A percentile compares a stretch with the other conserved stretches of the same genome.
phyloP scores from a whole-genome alignment of 73 alveolate species.

The Symbiodinium pilosum region DNA sequence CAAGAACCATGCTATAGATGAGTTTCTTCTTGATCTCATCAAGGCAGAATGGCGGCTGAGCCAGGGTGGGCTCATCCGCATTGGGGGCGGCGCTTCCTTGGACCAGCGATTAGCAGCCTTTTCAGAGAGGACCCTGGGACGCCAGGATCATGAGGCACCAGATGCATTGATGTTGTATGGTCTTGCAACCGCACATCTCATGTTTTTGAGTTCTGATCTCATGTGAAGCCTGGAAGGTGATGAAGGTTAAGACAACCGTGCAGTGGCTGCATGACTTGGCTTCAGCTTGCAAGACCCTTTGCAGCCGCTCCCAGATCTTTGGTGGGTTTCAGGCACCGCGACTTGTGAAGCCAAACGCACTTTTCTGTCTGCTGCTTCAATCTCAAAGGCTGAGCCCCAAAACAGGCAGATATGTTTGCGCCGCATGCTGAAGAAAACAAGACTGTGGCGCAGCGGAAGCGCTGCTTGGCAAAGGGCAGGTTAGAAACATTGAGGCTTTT shows the following conservation, averaged over 20 bases:
- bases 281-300: not conserved
- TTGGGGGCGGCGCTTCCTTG: slow-evolving; percentile 52
- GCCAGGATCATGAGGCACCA: slow-evolving; percentile 17
- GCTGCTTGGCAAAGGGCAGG: not conserved
- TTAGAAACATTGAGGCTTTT: too few relatives aligned
- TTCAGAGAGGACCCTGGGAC: slow-evolving; percentile 40
- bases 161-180: not conserved
- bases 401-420: slow-evolving; percentile 56
- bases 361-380: too few relatives aligned
- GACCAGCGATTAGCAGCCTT: slow-evolving; percentile 32
- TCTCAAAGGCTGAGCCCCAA: too few relatives aligned
- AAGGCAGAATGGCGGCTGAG: slow-evolving; percentile 42
- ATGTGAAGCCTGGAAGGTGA: slow-evolving; percentile 16
- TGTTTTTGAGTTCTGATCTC: not conserved
- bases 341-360: not conserved
- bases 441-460: slow-evolving; percentile 25
- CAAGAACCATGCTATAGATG: slow-evolving; percentile 97
- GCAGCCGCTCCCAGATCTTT: slow-evolving; percentile 20
- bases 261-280: slow-evolving; percentile 63
- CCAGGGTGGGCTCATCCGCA: slow-evolving; percentile 25
- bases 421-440: not conserved
- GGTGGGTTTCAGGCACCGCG: slow-evolving; percentile 21
- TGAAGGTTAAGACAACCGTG: not conserved
- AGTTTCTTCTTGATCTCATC: slow-evolving; percentile 95
- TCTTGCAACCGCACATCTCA: not conserved